phyloP scores from a whole-genome alignment of 306 rosid species.

The Trichosanthes truncata region DNA sequence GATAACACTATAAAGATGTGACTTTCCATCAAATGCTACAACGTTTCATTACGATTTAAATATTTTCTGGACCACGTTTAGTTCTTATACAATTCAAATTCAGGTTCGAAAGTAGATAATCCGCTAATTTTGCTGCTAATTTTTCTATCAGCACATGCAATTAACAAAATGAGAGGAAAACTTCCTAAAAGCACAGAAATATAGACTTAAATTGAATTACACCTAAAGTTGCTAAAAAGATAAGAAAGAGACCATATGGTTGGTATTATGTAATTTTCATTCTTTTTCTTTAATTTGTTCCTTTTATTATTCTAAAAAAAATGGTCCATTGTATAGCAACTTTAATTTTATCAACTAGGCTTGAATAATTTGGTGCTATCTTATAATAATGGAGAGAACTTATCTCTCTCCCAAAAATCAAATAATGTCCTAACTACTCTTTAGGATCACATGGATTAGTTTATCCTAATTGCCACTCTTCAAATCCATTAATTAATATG shows the following conservation, averaged over 20 bases:
- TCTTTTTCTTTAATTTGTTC: not conserved
- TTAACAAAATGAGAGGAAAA: not conserved
- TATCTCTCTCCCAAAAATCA: not conserved
- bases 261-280: not conserved
- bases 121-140: not conserved
- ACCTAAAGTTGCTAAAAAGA: not conserved
- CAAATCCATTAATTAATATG: not conserved
- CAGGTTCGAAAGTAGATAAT: not conserved
- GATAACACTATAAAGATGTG: not conserved
- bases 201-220: not conserved
- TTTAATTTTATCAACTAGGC: not conserved
- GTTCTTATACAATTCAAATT: not conserved
- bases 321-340: not conserved
- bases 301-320: not conserved
- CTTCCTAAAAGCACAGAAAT: not conserved
- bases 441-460: not conserved
- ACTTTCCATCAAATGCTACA: not conserved
- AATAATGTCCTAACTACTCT: constrained; percentile 1
- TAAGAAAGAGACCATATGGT: not conserved
- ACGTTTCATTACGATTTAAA: not conserved
- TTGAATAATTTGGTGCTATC: not conserved
- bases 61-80: not conserved
- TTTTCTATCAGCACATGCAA: not conserved
- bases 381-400: not conserved
- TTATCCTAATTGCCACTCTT: not conserved